Evolutionary conservation across 2,329 filamentous ascomycete species (phyloP), one percentile per base, ranked within the genome.

Genomic region (Clonostachys rosea): DNA sequence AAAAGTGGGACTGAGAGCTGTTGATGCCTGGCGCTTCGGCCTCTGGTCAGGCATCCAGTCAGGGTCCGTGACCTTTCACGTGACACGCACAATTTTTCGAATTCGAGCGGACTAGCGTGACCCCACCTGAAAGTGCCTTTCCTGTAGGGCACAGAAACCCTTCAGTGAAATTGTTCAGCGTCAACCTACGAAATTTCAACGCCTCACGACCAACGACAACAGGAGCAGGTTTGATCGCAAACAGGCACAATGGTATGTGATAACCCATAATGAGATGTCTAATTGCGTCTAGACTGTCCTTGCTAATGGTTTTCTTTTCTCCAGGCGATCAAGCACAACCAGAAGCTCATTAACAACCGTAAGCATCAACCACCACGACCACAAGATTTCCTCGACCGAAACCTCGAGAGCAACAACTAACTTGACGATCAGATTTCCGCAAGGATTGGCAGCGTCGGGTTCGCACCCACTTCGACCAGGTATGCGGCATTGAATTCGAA

Each of bases 401-500:
- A 39, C 8, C 34, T 16, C 18, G 34, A 44, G 43, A 34, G 50
- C 47, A 54, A 62, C 61, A 62, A 70, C 74, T 75, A 63, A 73
- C 63, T 53, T 50, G 56, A 39, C 14, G 35, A 47, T 59, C 68
- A 94, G 89, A 96, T 74, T 96, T 96, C 89, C 91, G 90, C 80
- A 96, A 96, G 90, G 91, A 99, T 84, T 99, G 94, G 94, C 91
- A 97, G 79, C 89, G 91, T 80, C 89, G 91, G 79, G 94, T 99
- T 71, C 89, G 91, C 79, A 89, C 89, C 77, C 94, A 99, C 84
- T 99, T 99, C 81, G 91, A 99, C 83, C 94, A 97, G 91, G 92
- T 95, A 92, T 78, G 70, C 55, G 56, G 55, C 50, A 41, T 44
- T 46, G 33, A 16, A 43, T 16, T 39, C 14, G 36, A 39, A 18